Evolutionary conservation across 768 basidiomycete genomes (phyloP).

Genomic region (Leucocoprinus leucothites): DNA sequence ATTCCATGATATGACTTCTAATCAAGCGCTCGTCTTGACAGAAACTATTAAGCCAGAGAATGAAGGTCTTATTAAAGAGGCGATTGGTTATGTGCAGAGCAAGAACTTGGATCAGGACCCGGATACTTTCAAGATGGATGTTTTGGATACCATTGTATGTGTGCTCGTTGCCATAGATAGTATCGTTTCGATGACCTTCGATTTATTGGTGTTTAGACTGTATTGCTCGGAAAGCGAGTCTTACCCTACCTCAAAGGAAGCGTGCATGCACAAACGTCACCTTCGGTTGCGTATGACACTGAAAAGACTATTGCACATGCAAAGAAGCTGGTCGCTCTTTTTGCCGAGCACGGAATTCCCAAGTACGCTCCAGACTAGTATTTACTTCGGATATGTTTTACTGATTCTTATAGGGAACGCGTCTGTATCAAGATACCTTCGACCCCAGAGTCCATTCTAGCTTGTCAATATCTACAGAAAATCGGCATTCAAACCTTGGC

Average conservation of each 20-base stretch:
- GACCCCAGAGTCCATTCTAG: constrained; percentile 48
- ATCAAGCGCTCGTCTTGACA: constrained; percentile 41
- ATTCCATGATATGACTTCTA: constrained; percentile 50
- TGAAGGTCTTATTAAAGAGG: constrained; percentile 26
- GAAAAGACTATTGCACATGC: constrained; percentile 41
- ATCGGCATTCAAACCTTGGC: constrained; percentile 50
- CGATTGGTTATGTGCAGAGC: constrained; percentile 26
- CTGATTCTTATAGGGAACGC: constrained; percentile 29
- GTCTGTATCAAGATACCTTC: constrained; percentile 61
- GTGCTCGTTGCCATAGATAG: constrained; percentile 16
- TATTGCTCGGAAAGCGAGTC: constrained; percentile 40
- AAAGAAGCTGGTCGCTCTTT: constrained; percentile 35
- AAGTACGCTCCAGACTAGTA: constrained; percentile 20
- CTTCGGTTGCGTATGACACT: constrained; percentile 37
- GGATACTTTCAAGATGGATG: constrained; percentile 28
- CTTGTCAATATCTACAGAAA: constrained; percentile 42
- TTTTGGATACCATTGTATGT: constrained; percentile 37
- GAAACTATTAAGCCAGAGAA: constrained; percentile 32
- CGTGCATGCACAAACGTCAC: constrained; percentile 43
- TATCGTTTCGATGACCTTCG: constrained; percentile 7
- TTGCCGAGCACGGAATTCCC: constrained; percentile 40
- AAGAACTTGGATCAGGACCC: constrained; percentile 14
- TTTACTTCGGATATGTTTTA: background rate
- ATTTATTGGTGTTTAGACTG: constrained; percentile 32
- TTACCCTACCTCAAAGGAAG: constrained; percentile 39